These are phyloP conservation scores for Mycena crocata DNA, from an alignment of 768 basidiomycete species.

Conservation along the genomic window DNA sequence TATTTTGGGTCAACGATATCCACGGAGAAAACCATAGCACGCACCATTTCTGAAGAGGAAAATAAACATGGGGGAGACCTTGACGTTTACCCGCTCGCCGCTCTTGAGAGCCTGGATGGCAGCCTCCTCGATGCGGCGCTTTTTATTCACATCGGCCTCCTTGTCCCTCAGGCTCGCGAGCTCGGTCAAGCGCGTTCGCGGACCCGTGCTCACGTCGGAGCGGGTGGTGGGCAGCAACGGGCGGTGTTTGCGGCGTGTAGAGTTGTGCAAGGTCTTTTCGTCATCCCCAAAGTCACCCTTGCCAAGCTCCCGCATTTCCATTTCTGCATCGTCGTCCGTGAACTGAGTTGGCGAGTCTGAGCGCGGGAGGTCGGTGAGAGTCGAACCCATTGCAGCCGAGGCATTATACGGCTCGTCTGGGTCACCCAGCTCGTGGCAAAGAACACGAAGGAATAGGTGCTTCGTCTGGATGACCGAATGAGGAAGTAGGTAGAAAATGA, in stretches of 20 bases:
- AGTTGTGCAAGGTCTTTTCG: constrained; percentile 38
- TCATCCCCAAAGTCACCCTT: constrained; percentile 36
- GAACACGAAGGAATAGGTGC: constrained; percentile 77
- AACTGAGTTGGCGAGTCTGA: constrained; percentile 53
- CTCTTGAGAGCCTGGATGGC: constrained; percentile 41
- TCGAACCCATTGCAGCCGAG: constrained; percentile 40
- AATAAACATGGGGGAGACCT: constrained; percentile 68
- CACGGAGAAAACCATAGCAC: constrained; percentile 28
- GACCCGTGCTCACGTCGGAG: constrained; percentile 13
- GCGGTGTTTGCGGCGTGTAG: constrained; percentile 18
- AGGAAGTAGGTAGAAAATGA: background rate
- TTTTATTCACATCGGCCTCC: constrained; percentile 10
- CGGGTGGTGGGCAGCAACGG: constrained; percentile 31
- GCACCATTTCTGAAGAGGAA: constrained; percentile 76
- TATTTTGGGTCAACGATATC: constrained; percentile 35
- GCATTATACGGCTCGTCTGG: constrained; percentile 38
- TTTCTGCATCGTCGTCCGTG: constrained; percentile 36
- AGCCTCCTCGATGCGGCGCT: constrained; percentile 32
- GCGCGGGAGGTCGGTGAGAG: constrained; percentile 45
- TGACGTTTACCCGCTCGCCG: constrained; percentile 72
- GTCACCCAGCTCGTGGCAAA: constrained; percentile 68
- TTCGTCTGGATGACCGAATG: constrained; percentile 40
- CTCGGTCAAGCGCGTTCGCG: constrained; percentile 20
- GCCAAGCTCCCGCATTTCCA: constrained; percentile 35
- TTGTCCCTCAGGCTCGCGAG: constrained; percentile 12